A percentile compares a stretch with the other conserved stretches of the same genome.
Conservation (phyloP, 1,139 yeast species). For the Suhomyces bolitotheri region DNA sequence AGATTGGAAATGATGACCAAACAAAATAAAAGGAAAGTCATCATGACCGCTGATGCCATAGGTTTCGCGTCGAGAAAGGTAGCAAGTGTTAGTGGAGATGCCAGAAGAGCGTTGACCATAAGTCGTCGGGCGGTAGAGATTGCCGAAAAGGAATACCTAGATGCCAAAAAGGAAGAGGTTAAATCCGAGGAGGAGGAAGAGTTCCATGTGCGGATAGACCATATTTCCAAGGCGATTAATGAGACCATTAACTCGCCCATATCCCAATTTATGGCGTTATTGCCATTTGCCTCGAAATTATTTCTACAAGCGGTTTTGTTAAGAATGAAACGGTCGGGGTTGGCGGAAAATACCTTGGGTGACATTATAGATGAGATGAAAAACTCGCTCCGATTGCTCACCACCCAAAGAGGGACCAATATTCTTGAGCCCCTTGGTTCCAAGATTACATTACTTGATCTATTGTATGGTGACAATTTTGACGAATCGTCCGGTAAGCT, state of each 20-base stretch:
- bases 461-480: conserved; percentile 31
- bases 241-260: conserved; percentile 81
- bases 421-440: conserved; percentile 19
- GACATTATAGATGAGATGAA: conserved; percentile 79
- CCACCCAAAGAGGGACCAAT: conserved; percentile 22
- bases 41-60: conserved; percentile 72
- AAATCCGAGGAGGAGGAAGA: conserved; percentile 33
- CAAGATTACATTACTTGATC: conserved; percentile 22
- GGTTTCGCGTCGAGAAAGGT: conserved; percentile 92
- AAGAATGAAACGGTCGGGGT: conserved; percentile 65
- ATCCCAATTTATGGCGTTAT: conserved; percentile 53
- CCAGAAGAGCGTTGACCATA: conserved; percentile 85
- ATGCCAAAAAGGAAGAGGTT: conserved; percentile 15
- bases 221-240: conserved; percentile 56
- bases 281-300: conserved; percentile 72
- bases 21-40: conserved; percentile 37
- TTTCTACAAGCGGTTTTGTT: conserved; percentile 67
- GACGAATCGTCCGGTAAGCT: conserved; percentile 14
- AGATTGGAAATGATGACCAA: conserved; percentile 60
- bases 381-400: conserved; percentile 32
- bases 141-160: conserved; percentile 62
- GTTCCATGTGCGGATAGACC: conserved; percentile 27
- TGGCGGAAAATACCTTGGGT: conserved; percentile 71
- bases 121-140: conserved; percentile 89
- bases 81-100: conserved; percentile 97